Percentiles rank a stretch among this genome's conserved stretches.
Evolutionary conservation across 2,329 filamentous ascomycete genomes (phyloP).

Genomic region (Arthrobotrys megalospora): DNA sequence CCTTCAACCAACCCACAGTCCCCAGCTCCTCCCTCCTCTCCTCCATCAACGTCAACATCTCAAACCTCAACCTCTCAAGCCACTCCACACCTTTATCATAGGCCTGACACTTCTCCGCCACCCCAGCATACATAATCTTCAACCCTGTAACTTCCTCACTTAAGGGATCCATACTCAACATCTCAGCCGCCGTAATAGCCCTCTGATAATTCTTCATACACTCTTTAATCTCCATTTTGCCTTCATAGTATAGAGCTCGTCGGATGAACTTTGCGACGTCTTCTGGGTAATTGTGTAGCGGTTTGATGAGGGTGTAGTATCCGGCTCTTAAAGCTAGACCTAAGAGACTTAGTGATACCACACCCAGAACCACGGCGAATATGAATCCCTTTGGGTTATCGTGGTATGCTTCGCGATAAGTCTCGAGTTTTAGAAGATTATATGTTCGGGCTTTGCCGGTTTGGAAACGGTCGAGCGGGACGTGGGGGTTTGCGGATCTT

Average conservation of each 20-base stretch:
- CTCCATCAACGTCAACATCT: constrained; percentile 74
- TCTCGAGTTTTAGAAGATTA: constrained; percentile 48
- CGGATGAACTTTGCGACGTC: constrained; percentile 83
- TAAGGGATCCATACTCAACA: constrained; percentile 85
- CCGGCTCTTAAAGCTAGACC: neutral
- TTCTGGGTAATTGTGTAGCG: constrained; percentile 72
- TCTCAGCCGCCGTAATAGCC: constrained; percentile 80
- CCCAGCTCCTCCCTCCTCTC: constrained; percentile 68
- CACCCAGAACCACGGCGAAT: constrained; percentile 6
- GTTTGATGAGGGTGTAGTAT: constrained; percentile 27
- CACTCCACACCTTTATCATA: constrained; percentile 81
- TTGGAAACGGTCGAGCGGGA: constrained; percentile 38
- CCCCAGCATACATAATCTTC: constrained; percentile 82
- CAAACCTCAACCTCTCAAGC: constrained; percentile 80
- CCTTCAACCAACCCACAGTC: constrained; percentile 73
- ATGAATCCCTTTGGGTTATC: constrained; percentile 47
- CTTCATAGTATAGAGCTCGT: constrained; percentile 87
- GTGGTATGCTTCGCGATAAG: constrained; percentile 54
- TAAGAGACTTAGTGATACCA: neutral
- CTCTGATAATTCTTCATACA: constrained; percentile 87
- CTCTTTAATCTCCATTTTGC: constrained; percentile 79
- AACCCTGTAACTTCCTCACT: constrained; percentile 92
- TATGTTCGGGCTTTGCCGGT: constrained; percentile 32
- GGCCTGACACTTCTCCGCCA: constrained; percentile 83
- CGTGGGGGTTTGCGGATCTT: constrained; percentile 30